These are phyloP conservation scores for Penicillium fuscoglaucum DNA, from an alignment of 2,329 filamentous ascomycete species.

Conservation along the genomic window DNA sequence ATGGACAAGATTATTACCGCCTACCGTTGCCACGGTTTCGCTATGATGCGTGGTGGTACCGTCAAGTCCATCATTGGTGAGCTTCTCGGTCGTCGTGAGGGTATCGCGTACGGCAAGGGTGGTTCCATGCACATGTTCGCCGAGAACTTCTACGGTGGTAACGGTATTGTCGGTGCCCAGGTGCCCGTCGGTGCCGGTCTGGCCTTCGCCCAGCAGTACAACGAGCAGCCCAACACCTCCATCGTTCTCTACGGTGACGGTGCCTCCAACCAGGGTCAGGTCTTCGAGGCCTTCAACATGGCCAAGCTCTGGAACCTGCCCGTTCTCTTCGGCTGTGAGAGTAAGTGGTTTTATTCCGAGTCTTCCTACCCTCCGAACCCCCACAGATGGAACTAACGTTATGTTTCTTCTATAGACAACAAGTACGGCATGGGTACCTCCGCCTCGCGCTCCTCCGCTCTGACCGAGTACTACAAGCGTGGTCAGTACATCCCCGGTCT, in stretches of 20 bases:
- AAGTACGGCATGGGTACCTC: constrained; percentile 99
- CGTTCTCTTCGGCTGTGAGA: constrained; percentile 95
- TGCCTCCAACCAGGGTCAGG: constrained; percentile 98
- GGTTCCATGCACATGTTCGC: constrained; percentile 99
- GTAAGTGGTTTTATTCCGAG: constrained; percentile 56
- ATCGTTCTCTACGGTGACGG: constrained; percentile 96
- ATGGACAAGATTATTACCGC: constrained; percentile 94
- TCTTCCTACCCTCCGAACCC: not conserved
- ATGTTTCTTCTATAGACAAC: constrained; percentile 64
- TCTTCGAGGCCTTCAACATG: constrained; percentile 99
- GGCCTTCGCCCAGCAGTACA: constrained; percentile 96
- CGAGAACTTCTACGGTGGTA: constrained; percentile 96
- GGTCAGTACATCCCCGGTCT: constrained; percentile 99
- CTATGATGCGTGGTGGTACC: constrained; percentile 88
- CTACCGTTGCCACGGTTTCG: constrained; percentile 98
- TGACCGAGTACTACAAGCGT: constrained; percentile 99
- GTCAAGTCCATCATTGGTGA: constrained; percentile 95
- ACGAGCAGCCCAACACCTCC: constrained; percentile 78
- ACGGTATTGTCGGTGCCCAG: constrained; percentile 98
- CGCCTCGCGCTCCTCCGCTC: constrained; percentile 85
- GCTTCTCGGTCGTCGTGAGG: constrained; percentile 89
- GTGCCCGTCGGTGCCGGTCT: constrained; percentile 95
- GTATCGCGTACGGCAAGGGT: constrained; percentile 98
- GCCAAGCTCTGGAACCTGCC: constrained; percentile 98
- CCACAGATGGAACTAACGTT: not conserved